phyloP scores from a whole-genome alignment of 2,329 filamentous ascomycete genomes.

The Sarocladiaceae sp. region DNA sequence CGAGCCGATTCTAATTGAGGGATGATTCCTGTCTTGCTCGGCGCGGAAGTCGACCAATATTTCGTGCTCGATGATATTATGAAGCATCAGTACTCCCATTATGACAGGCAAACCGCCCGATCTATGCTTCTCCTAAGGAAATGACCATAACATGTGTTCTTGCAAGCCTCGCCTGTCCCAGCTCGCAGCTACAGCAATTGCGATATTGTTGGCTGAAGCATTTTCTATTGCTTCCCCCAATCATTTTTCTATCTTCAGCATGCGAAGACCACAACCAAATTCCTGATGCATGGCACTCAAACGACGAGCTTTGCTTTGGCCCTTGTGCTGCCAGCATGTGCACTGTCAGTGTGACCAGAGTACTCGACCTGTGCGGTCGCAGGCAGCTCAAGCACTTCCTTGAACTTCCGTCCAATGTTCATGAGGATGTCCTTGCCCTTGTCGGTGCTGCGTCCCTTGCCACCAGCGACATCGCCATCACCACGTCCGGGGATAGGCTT shows the following conservation, averaged over 20 bases:
- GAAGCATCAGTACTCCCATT: slow-evolving; percentile 3
- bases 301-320: slow-evolving; percentile 92
- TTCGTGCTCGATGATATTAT: no score
- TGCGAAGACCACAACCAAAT: no score
- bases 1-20: no score
- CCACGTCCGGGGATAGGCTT: slow-evolving; percentile 75
- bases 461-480: slow-evolving; percentile 66
- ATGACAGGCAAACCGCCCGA: neutral
- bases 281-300: no score
- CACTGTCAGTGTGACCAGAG: slow-evolving; percentile 92
- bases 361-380: slow-evolving; percentile 81
- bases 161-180: neutral
- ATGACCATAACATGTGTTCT: neutral
- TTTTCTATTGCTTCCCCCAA: no score
- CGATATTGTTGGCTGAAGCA: neutral
- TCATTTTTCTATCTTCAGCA: no score
- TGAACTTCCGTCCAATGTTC: slow-evolving; percentile 86
- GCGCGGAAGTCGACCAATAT: no score
- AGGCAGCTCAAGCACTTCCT: slow-evolving; percentile 81
- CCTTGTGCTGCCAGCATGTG: slow-evolving; percentile 87
- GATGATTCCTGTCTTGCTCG: no score
- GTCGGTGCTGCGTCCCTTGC: slow-evolving; percentile 71
- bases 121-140: neutral
- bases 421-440: slow-evolving; percentile 83
- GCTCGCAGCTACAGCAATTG: neutral